Base-by-base conservation (phyloP, 805 yeast species). In the Teunomyces kruisii region DNA sequence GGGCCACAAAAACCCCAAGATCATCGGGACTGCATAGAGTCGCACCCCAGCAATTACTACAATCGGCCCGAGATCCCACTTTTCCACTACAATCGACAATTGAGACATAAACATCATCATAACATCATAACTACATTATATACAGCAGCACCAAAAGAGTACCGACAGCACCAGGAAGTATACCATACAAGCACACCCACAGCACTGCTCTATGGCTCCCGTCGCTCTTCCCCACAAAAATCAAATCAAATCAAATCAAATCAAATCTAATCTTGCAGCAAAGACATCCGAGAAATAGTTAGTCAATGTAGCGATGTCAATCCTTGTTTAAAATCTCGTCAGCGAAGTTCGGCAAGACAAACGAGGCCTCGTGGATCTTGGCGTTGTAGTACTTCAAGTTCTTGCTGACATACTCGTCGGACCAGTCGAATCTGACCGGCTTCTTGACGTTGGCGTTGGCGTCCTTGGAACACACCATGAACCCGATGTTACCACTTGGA, bases 401-500 rank as follows among this genome's bases (percentile, higher is more conserved):
- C 65, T 81, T 72, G 19, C 62, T 68, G 62, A 87, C 96, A 51
- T 80, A 78, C 47, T 77, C 84, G 37, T 73, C 78, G 43, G 80
- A 64, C 65, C 86, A 69, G 27, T 75, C 72, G 32, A 61, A 66
- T 67, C 97, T 81, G 50, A 79, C 53, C 40, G 98, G 97, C 53
- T 67, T 74, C 57, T 70, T 75, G 47, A 92, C 86, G 51, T 84
- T 74, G 40, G 84, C 82, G 19, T 67, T 56, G 12, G 79, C 63
- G 61, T 87, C 86, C 74, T 90, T 92, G 51, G 85, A 79, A 68
- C 97, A 91, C 49, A 92, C 91, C 96, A 92, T 88, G 72, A 94
- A 88, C n/a, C 98, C 99, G 61, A 92, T 86, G 67, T 90, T 95
- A 53, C 99, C 99, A 14, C 96, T 84, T 52, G 99, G 96, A 63